A percentile compares a stretch with the other conserved stretches of the same genome.
These are phyloP conservation scores for Alternaria brassicicola DNA, from an alignment of 2,329 filamentous ascomycete genomes.

Conservation along the genomic window DNA sequence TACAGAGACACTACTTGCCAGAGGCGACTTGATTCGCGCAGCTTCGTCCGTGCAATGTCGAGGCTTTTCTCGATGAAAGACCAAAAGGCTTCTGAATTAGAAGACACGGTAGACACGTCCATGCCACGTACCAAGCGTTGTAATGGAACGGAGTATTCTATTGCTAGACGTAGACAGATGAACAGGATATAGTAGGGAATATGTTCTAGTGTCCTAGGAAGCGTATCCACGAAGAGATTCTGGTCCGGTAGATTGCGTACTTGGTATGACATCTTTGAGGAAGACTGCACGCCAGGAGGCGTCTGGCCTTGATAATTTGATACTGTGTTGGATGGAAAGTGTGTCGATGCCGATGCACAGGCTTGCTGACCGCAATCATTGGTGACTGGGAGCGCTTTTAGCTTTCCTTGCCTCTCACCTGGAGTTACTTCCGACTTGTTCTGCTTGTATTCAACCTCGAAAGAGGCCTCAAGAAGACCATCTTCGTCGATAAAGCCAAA, in stretches of 20 bases:
- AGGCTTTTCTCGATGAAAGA: conserved; percentile 8
- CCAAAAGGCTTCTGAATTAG: conserved; percentile 32
- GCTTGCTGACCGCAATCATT: not conserved
- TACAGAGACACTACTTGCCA: conserved; percentile 25
- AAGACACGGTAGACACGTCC: conserved; percentile 2
- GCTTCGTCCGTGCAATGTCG: not conserved
- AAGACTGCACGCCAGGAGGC: conserved; percentile 15
- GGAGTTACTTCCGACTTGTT: not conserved
- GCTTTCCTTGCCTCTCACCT: not conserved
- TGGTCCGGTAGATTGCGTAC: conserved; percentile 37
- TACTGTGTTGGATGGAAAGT: too few relatives aligned
- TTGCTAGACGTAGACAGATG: conserved; percentile 40
- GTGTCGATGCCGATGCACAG: not conserved
- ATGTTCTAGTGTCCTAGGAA: conserved; percentile 2
- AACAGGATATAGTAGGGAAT: conserved; percentile 44
- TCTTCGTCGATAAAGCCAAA: conserved; percentile 39
- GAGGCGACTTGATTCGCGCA: conserved; percentile 23
- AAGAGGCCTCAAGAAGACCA: conserved; percentile 19
- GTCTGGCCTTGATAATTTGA: not conserved
- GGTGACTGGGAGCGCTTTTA: not conserved
- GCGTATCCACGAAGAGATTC: conserved; percentile 37
- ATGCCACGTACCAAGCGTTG: conserved; percentile 22
- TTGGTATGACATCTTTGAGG: conserved; percentile 25
- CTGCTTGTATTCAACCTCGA: conserved; percentile 17
- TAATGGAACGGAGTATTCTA: conserved; percentile 18